Evolutionary conservation across 2,329 filamentous ascomycete genomes (phyloP), one percentile per base, ranked within the genome.

Genomic region (Cercospora citrullina): DNA sequence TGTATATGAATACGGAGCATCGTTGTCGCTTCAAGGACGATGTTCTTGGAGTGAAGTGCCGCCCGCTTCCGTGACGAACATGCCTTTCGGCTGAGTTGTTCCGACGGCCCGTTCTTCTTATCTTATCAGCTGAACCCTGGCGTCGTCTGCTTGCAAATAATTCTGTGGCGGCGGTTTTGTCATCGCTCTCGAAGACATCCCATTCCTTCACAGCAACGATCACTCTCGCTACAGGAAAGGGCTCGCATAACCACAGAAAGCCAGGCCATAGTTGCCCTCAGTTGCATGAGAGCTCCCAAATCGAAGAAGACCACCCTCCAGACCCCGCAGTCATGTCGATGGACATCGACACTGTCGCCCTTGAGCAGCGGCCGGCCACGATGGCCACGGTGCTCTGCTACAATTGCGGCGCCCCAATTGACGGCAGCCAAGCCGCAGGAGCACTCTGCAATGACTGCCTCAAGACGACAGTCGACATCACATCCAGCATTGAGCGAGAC

Each of bases 401-500:
- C 84, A 97, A 98, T 85, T 99, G 95, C 81, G 95, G 94, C 77
- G 93, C 92, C 69, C 90, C 94, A 45, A 97, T 99, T 76, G 94
- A 97, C 81, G 95, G 95, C 80, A 97, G 93, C 18, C 88, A 89
- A 14, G 86, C 92, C 28, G 90, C 91, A 63, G 93, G 93, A 70
- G 94, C 95, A 48, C 89, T 97, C 66, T 99, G 95, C 83, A 93
- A 93, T 80, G 94, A 98, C 84, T 98, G 95, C 81, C 89, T 98
- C 78, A 97, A 96, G 80, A 87, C 96, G 74, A 96, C 93, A 60
- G 88, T 96, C 81, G 95, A 99, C 81, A 94, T 97, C 74, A 96
- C 94, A 28, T 85, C 91, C 78, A 93, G 93, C 68, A 94, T 98
- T 72, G 94, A 93, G 81, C 89, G 94, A 78, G 95, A 99, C 80